A percentile compares a stretch with the other conserved stretches of the same genome.
phyloP scores from a whole-genome alignment of 805 yeast species.

The Candida sonorensis region DNA sequence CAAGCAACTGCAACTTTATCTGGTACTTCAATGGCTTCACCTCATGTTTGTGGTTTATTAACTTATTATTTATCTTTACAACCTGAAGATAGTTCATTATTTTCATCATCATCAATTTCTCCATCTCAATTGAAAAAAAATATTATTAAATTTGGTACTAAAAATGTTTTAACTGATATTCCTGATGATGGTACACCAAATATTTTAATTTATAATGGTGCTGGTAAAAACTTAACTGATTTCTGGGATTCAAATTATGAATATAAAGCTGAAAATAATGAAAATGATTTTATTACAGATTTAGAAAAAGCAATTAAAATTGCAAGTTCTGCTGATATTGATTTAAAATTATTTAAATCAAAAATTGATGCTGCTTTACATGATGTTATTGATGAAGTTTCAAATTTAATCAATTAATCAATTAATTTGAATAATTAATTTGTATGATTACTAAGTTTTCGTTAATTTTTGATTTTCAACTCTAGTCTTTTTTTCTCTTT shows the following conservation, averaged over 20 bases:
- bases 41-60: conserved; percentile 89
- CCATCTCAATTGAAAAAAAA: conserved; percentile 75
- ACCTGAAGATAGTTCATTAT: conserved; percentile 66
- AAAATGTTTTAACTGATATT: conserved; percentile 50
- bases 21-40: conserved; percentile 98
- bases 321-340: conserved; percentile 16
- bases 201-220: conserved; percentile 74
- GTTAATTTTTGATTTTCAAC: not conserved
- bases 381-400: conserved; percentile 15
- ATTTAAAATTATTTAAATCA: conserved; percentile 14
- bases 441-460: not conserved
- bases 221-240: conserved; percentile 59
- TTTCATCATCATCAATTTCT: conserved; percentile 50
- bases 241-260: conserved; percentile 43
- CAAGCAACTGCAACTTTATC: conserved; percentile 76
- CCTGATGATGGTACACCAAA: conserved; percentile 69
- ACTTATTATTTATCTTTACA: conserved; percentile 84
- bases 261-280: conserved; percentile 1
- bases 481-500: not conserved
- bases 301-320: conserved; percentile 14
- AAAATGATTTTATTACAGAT: conserved; percentile 9
- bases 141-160: conserved; percentile 61
- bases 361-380: conserved; percentile 15
- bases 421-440: not conserved
- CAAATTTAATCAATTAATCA: conserved; percentile 1